Base-by-base conservation (phyloP, 169 alveolate genomes). In the Plasmodium adleri region DNA sequence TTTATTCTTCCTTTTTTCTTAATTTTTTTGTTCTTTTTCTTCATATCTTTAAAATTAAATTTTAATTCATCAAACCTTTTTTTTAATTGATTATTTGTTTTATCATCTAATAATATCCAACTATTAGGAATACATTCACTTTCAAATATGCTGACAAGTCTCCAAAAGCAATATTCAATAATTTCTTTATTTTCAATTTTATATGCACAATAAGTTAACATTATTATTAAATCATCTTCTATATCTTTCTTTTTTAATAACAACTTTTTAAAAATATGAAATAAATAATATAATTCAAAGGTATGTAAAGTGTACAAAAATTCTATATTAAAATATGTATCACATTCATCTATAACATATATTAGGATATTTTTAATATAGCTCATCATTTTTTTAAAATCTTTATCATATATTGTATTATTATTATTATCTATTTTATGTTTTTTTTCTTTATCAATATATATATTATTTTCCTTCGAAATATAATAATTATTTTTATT, bases 161-260 rank as follows among this genome's bases (percentile, higher is more conserved):
- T 70, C 92, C 92, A 86, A 50, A 86, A 86, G 28, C 92, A 70
- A 39, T 59, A 66, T 9, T 64, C 68, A 20, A 86, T 62, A 9
- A 86, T 60, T 86, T 86, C 92, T 12, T 59, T 49, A 22, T 86
- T 86, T 1, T 72, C 22, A 22, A 72, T 59, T 71, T 60, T 86
- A 60, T 45, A 86, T 8, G 72, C 92, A 49, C 92, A 70, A 74
- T 86, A 86, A 12, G 87, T 86, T 72, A 86, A 47, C 88, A 86
- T 86, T 4, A 86, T 66, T 12, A 86, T 47, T 56, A 71, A 17
- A 22, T 86, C 88, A 86, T 86, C 83, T 71, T 71, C 68, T n/a
- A 72, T 4, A 6, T 60, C 22, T 26, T 54, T 83, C 20, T 5
- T 56, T 52, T n/a, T 39, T 62, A 86, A 72, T 54, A 80, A 52